These are phyloP conservation scores for Castanopsis chinensis DNA, from an alignment of 306 rosid genomes.

Conservation along the genomic window DNA sequence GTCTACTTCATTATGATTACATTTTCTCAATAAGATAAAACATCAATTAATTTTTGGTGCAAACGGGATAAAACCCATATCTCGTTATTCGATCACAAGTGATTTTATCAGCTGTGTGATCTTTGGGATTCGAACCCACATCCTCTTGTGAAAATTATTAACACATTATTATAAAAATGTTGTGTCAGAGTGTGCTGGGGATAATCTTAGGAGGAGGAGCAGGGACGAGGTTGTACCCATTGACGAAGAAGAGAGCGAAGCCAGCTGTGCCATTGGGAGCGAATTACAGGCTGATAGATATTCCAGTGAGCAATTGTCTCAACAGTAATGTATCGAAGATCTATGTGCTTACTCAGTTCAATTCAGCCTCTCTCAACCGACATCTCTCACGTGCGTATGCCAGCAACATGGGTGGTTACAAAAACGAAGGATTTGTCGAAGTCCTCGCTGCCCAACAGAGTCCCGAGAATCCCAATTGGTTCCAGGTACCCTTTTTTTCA, in stretches of 20 bases:
- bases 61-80: too few species aligned
- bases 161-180: too few species aligned
- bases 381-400: slow-evolving; percentile 97
- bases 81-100: too few species aligned
- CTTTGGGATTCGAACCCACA: too few species aligned
- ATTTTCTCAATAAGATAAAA: too few species aligned
- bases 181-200: slow-evolving; percentile 82
- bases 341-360: slow-evolving; percentile 96
- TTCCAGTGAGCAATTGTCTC: slow-evolving; percentile 94
- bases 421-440: slow-evolving; percentile 94
- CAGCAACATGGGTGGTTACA: slow-evolving; percentile 94
- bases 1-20: too few species aligned
- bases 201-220: slow-evolving; percentile 98
- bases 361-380: slow-evolving; percentile 95
- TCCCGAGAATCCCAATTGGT: slow-evolving; percentile 99
- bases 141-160: background rate
- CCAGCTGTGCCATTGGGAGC: slow-evolving; percentile 99
- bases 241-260: slow-evolving; percentile 96
- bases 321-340: slow-evolving; percentile 93
- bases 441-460: slow-evolving; percentile 99
- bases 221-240: slow-evolving; percentile 89
- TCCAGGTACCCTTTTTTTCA: slow-evolving; percentile 48
- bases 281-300: slow-evolving; percentile 91
- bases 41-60: too few species aligned
- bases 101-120: accelerated